Evolutionary conservation across 352 stramenopile genomes (phyloP), one percentile per base, ranked within the genome.

Genomic region (Phytopythium mirpurense): DNA sequence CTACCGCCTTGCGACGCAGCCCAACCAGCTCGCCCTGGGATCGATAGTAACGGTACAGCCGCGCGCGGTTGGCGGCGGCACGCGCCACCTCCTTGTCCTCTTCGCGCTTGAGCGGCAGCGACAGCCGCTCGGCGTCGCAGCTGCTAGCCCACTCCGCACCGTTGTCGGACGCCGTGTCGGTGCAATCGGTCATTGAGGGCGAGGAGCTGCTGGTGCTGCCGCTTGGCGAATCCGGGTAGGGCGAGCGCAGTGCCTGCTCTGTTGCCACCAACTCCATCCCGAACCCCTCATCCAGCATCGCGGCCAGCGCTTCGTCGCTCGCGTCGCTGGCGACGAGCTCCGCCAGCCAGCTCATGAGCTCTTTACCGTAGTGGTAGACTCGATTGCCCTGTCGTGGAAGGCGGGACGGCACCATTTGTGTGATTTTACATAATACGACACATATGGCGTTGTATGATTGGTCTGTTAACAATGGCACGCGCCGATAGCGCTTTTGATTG

Each of bases 131-230:
- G n/a, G 3, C n/a, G n/a, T 3, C 34, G 29, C 24, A 14, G 45
- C 3, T 41, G n/a, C 16, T 38, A 8, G 5, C 9, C 27, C 15
- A 34, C 16, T 53, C 47, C 11, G 16, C 26, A 1, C 45, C 45
- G 10, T 52, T 24, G 31, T 53, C 29, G 35, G 47, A 53, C n/a
- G 47, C 34, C 5, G 46, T 10, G 26, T 51, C 44, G 44, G 27
- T 37, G 43, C 24, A 51, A 10, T 52, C 29, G 31, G 46, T n/a
- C 7, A 5, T 24, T 24, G 43, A 50, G 1, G 5, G 43, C 16
- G 43, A 37, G 14, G 16, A 36, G 16, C 26, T 49, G 18, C 6
- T 21, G 24, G 15, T 16, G 16, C 24, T 36, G 24, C 27, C 26
- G 43, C 43, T 36, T 7, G 43, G 43, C 21, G 43, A 49, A 15